Base-by-base conservation (phyloP, 345 rosid species). In the Eucalyptus pumila region DNA sequence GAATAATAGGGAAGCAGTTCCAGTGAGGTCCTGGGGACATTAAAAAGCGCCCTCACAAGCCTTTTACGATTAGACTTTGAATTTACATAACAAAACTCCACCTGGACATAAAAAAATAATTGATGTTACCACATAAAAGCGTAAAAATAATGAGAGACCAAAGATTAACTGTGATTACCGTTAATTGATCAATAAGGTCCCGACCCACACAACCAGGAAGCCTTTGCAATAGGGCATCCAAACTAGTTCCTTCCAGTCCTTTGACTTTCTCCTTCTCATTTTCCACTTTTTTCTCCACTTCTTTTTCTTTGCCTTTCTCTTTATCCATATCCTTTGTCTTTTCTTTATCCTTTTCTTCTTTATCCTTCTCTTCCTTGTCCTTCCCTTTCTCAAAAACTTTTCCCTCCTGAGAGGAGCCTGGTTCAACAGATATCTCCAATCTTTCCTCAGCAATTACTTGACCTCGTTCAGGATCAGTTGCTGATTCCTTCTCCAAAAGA, bases 171-270 rank as follows among this genome's bases (percentile, higher is more conserved):
- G 88, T 87, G n/a, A 91, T 93, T 95, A 98, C 99, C 80, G 99
- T 94, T 92, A 97, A 90, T 89, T 98, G 99, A 94, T 98, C 99
- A 89, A 98, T 98, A 88, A 98, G 99, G 92, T 97, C 99, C 80
- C 99, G 97, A 94, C 98, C 94, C 81, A 98, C 98, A 54, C 97
- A 97, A 90, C 99, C 97, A 21, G 98, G 99, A 34, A 98, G 99
- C 93, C 99, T 94, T 91, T 96, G 99, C 92, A 97, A 89, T 87
- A 98, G 90, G 90, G 99, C 96, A 94, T 98, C 99, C 92, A 98
- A 92, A 93, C 92, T 98, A 86, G 99, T 92, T 89, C 97, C 99
- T 90, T 98, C 99, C 88, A 94, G 91, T 88, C 95, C 95, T 95
- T 96, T 98, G 86, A 94, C 95, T 92, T 96, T 97, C 90, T 98